Evolutionary conservation across 2,329 filamentous ascomycete genomes (phyloP).

Genomic region (Lojkania enalia): DNA sequence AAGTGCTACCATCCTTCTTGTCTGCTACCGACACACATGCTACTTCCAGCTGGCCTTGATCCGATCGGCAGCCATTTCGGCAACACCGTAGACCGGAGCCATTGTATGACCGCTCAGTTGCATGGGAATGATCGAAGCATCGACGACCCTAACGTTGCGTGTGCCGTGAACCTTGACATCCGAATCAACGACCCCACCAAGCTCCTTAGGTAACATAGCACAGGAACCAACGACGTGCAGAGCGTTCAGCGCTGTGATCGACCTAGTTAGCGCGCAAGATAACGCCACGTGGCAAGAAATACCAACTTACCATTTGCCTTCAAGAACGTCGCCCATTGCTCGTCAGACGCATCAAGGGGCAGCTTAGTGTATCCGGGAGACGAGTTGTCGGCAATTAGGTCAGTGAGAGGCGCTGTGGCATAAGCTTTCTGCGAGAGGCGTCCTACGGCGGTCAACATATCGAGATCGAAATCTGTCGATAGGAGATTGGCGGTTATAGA

Average conservation of each 20-base stretch:
- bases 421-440: not conserved
- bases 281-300: not conserved
- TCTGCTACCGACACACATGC: no score
- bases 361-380: constrained; percentile 1
- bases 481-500: constrained; percentile 46
- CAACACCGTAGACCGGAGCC: constrained; percentile 17
- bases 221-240: constrained; percentile 13
- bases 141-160: constrained; percentile 50
- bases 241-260: not conserved
- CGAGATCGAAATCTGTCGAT: constrained; percentile 38
- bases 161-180: constrained; percentile 23
- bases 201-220: constrained; percentile 22
- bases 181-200: constrained; percentile 26
- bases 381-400: not conserved
- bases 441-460: constrained; percentile 22
- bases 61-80: constrained; percentile 16
- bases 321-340: constrained; percentile 2
- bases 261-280: not conserved
- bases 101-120: constrained; percentile 3
- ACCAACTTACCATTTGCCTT: constrained; percentile 1
- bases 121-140: constrained; percentile 22
- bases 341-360: constrained; percentile 2
- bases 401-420: not conserved
- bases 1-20: no score
- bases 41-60: constrained; percentile 15